Percentiles rank a stretch among this genome's conserved stretches.
Conservation (phyloP, 129 eudicot species). For the Chrysanthemum seticuspe region DNA sequence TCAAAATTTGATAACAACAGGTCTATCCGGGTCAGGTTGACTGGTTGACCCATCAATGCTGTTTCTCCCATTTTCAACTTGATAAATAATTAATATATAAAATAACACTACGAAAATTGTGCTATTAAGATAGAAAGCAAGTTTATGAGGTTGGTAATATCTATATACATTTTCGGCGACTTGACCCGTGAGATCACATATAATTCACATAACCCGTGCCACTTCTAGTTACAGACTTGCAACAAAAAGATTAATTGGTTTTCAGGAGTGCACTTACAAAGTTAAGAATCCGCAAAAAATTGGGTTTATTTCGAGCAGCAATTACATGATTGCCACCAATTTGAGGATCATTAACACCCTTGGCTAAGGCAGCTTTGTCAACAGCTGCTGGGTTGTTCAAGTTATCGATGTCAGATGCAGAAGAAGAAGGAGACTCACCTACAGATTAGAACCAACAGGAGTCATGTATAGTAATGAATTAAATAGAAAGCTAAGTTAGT, state of each 20-base stretch:
- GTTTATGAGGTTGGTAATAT: not conserved
- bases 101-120: not conserved
- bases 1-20: not conserved
- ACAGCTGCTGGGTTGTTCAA: conserved; percentile 61
- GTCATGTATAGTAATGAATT: conserved; percentile 14
- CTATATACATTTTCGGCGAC: not conserved
- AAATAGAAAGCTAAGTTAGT: not conserved
- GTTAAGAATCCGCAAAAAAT: conserved; percentile 57
- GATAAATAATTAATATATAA: not conserved
- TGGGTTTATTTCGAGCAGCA: conserved; percentile 68
- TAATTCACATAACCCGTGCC: not conserved
- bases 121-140: not conserved
- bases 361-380: conserved; percentile 64
- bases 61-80: not conserved
- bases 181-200: not conserved
- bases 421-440: conserved; percentile 99
- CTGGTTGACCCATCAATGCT: not conserved
- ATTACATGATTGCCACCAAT: conserved; percentile 75
- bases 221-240: not conserved
- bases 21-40: not conserved
- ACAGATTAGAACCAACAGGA: conserved; percentile 20
- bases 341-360: conserved; percentile 73
- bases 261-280: conserved; percentile 52
- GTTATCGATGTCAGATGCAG: conserved; percentile 98
- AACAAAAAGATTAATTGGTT: not conserved